Percentiles rank a stretch among this genome's conserved stretches.
These are phyloP conservation scores for Alternaria solani DNA, from an alignment of 2,329 filamentous ascomycete species.

Conservation along the genomic window DNA sequence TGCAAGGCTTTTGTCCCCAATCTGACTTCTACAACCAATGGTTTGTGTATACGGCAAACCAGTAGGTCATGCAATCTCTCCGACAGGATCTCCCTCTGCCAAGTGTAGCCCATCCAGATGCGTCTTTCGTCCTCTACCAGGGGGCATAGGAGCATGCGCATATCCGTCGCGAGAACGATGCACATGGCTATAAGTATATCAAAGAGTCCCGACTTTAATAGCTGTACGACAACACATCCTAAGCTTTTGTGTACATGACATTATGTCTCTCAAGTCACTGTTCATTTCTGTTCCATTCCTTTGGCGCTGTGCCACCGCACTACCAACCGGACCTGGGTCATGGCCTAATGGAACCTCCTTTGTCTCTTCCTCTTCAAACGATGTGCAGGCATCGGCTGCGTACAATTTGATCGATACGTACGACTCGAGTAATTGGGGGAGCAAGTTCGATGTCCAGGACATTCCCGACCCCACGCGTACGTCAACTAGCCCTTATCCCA, in stretches of 20 bases:
- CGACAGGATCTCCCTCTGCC: conserved; percentile 2
- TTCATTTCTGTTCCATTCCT: conserved; percentile 29
- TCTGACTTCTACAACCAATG: conserved; percentile 27
- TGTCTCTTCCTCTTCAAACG: conserved; percentile 13
- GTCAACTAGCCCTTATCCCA: neutral
- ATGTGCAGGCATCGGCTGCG: conserved; percentile 24
- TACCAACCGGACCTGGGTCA: conserved; percentile 32
- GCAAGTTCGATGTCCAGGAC: conserved; percentile 47
- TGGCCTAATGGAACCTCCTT: conserved; percentile 35
- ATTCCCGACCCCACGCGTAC: conserved; percentile 49
- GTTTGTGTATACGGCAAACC: neutral
- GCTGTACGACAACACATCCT: conserved; percentile 16
- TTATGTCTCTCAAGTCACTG: conserved; percentile 28
- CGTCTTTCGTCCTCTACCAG: neutral
- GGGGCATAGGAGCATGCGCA: conserved; percentile 8
- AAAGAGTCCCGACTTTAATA: neutral
- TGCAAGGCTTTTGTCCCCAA: conserved; percentile 28
- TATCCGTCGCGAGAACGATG: neutral
- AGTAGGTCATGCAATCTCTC: conserved; percentile 25
- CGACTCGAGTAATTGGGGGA: conserved; percentile 50
- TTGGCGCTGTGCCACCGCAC: conserved; percentile 29
- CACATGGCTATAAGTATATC: conserved; percentile 22
- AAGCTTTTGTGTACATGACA: conserved; percentile 6
- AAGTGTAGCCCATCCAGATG: conserved; percentile 19
- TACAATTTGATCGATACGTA: conserved; percentile 48